phyloP scores from a whole-genome alignment of 495 filamentous ascomycete genomes.

The Podospora pseudoanserina region DNA sequence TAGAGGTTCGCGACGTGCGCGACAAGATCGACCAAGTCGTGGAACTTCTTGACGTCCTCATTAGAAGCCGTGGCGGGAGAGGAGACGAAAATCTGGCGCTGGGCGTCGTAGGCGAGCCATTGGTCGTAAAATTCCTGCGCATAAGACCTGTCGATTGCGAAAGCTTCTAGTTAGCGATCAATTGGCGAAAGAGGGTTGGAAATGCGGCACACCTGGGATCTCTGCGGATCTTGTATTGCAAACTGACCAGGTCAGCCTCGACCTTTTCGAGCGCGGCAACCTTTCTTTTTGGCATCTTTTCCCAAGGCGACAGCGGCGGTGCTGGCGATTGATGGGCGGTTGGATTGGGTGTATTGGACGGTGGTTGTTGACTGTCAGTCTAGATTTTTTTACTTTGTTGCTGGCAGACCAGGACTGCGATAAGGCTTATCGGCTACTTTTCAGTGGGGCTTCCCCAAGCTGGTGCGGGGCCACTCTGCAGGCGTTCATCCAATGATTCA shows the following conservation, averaged over 20 bases:
- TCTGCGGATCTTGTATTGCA: conserved; percentile 83
- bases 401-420: neutral
- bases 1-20: conserved; percentile 93
- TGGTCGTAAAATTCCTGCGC: conserved; percentile 81
- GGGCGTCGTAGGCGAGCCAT: conserved; percentile 87
- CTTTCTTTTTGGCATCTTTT: conserved; percentile 76
- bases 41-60: conserved; percentile 71
- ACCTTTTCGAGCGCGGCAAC: conserved; percentile 90
- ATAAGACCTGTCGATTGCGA: conserved; percentile 58
- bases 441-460: conserved; percentile 15
- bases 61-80: conserved; percentile 72
- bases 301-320: neutral
- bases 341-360: neutral
- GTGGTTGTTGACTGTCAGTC: conserved; percentile 7
- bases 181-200: neutral
- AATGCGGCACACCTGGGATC: conserved; percentile 56
- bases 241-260: conserved; percentile 81
- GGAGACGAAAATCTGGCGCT: conserved; percentile 83
- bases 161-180: conserved; percentile 4
- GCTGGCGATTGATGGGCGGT: neutral
- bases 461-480: neutral
- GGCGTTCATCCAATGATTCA: neutral
- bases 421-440: conserved; percentile 15
- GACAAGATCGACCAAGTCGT: conserved; percentile 76
- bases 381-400: conserved; percentile 15